Conservation (phyloP, 2,329 filamentous ascomycete genomes). For the Simplicillium sp. region DNA sequence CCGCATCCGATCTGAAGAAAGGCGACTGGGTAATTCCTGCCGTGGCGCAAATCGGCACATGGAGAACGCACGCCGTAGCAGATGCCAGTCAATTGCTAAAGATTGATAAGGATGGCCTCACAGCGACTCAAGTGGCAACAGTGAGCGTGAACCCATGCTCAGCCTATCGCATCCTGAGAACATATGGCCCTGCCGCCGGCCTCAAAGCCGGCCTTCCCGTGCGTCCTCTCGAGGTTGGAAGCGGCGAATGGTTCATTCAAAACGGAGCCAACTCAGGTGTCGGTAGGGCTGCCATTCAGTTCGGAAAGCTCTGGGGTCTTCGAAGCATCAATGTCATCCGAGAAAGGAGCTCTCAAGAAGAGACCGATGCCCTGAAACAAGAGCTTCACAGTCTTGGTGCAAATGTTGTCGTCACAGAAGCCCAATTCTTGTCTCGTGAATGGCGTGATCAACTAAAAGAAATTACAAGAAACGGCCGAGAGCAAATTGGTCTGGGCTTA, state of each 20-base stretch:
- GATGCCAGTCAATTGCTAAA: constrained; percentile 49
- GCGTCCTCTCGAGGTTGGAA: constrained; percentile 32
- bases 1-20: constrained; percentile 43
- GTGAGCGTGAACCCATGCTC: constrained; percentile 90
- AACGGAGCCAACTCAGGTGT: constrained; percentile 95
- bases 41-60: constrained; percentile 76
- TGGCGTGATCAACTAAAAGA: constrained; percentile 53
- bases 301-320: constrained; percentile 77
- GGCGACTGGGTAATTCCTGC: constrained; percentile 96
- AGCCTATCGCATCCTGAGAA: constrained; percentile 84
- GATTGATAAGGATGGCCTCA: constrained; percentile 63
- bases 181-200: constrained; percentile 51
- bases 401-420: constrained; percentile 46
- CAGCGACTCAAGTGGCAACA: constrained; percentile 71
- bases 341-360: constrained; percentile 53
- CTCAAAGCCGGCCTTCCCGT: constrained; percentile 36
- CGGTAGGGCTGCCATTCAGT: constrained; percentile 81
- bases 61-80: constrained; percentile 83
- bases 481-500: constrained; percentile 66
- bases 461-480: constrained; percentile 61
- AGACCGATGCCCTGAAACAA: constrained; percentile 48
- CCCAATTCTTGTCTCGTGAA: constrained; percentile 43
- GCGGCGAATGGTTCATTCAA: constrained; percentile 86
- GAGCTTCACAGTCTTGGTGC: constrained; percentile 48
- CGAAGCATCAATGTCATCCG: constrained; percentile 86